Evolutionary conservation across 495 filamentous ascomycete species (phyloP).

Genomic region (Talaromyces liani): DNA sequence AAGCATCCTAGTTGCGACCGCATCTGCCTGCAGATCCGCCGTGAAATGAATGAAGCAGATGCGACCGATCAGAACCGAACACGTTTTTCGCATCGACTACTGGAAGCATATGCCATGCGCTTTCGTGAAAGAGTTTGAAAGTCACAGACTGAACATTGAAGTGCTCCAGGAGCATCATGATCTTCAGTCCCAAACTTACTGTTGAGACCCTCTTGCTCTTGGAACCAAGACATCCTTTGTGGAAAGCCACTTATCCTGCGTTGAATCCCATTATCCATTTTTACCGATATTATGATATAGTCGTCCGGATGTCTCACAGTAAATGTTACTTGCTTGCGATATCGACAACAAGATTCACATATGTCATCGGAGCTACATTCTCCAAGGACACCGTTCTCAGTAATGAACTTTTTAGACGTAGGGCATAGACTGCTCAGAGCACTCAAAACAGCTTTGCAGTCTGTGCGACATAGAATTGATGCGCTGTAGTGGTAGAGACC

Average conservation of each 20-base stretch:
- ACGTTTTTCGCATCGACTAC: too few relatives aligned
- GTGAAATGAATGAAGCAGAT: too few relatives aligned
- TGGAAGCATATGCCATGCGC: too few relatives aligned
- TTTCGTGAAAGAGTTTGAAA: neutral
- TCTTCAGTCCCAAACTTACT: neutral
- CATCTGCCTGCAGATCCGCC: too few relatives aligned
- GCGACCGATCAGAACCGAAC: too few relatives aligned
- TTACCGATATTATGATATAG: slow-evolving; percentile 13
- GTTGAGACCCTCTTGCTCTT: slow-evolving; percentile 13
- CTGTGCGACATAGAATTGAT: slow-evolving; percentile 13
- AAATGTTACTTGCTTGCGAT: slow-evolving; percentile 13
- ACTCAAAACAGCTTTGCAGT: slow-evolving; percentile 7
- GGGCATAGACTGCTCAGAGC: slow-evolving; percentile 4
- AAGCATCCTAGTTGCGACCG: too few relatives aligned
- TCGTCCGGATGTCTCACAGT: slow-evolving; percentile 11
- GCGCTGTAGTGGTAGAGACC: slow-evolving; percentile 13
- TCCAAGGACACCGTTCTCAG: slow-evolving; percentile 4
- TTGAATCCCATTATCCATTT: neutral
- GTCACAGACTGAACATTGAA: neutral
- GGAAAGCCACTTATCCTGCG: slow-evolving; percentile 19
- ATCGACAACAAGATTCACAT: slow-evolving; percentile 13
- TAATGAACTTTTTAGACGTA: neutral
- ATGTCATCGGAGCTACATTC: slow-evolving; percentile 7
- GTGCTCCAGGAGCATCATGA: neutral
- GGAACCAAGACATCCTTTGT: slow-evolving; percentile 17